Evolutionary conservation across 345 rosid genomes (phyloP).

Genomic region (Salix udensis): DNA sequence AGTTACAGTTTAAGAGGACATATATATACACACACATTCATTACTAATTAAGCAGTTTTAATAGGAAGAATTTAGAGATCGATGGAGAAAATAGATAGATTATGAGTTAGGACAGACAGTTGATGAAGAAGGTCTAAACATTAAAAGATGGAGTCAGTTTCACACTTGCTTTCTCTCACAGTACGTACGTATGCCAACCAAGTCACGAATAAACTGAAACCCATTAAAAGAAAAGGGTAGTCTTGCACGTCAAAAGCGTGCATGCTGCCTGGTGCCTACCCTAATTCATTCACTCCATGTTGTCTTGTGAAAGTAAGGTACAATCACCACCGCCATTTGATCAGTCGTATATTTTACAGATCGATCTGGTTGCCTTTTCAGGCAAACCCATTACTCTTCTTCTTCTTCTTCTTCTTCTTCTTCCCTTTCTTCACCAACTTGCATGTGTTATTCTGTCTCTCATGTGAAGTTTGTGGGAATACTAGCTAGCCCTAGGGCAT

Average conservation of each 20-base stretch:
- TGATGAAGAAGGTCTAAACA: not conserved
- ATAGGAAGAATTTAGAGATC: too few species aligned
- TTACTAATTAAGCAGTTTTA: too few species aligned
- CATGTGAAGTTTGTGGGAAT: conserved; percentile 8
- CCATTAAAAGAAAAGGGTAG: conserved; percentile 24
- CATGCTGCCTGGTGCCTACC: not conserved
- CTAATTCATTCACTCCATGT: conserved; percentile 29
- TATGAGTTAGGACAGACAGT: not conserved
- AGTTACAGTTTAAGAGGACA: too few species aligned
- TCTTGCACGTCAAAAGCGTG: conserved; percentile 37
- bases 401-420: not conserved
- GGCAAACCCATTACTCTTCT: conserved; percentile 15
- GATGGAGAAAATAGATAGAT: too few species aligned
- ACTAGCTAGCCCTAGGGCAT: not conserved
- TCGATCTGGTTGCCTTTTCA: conserved; percentile 30
- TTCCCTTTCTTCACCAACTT: not conserved
- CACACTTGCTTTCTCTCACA: conserved; percentile 3
- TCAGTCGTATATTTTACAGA: conserved; percentile 1
- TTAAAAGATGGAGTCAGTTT: conserved; percentile 10
- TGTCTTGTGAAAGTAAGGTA: conserved; percentile 33
- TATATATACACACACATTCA: too few species aligned
- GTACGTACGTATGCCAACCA: conserved; percentile 1
- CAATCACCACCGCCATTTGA: not conserved
- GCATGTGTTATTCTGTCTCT: not conserved
- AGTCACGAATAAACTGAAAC: conserved; percentile 26